Base-by-base conservation (phyloP, 768 basidiomycete species). In the Mycena galopus region DNA sequence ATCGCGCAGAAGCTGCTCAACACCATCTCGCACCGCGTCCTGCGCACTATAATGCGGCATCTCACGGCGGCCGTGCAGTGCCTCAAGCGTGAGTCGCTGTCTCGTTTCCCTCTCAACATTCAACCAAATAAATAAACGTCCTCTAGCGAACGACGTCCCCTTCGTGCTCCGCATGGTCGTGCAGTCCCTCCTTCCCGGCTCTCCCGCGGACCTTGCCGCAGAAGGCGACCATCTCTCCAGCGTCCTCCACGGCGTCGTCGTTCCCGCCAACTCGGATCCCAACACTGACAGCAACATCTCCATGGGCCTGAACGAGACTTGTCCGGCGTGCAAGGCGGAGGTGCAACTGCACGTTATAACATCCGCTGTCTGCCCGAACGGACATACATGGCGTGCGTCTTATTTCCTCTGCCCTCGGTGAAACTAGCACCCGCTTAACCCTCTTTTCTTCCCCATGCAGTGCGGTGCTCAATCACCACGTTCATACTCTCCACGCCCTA, bases 401-500 rank as follows among this genome's bases (percentile, higher is more conserved):
- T 62, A 23, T 69, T 62, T 23, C 70, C 37, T 27, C 10, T 35
- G 21, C 21, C 16, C 32, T 33, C 60, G 42, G 51, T 42, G 66
- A 73, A 21, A 79, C 73, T 75, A 4, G 33, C 16, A 12, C 30
- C 4, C 32, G 29, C 35, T n/a, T n/a, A n/a, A 55, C 33, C 29
- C 56, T 72, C n/a, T n/a, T n/a, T n/a, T n/a, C n/a, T n/a, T 67
- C 71, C 47, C 50, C 39, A 14, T 14, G 37, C 76, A 95, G 94
- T 86, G 60, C 91, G 94, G 33, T 96, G 95, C 79, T 93, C 93
- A 14, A 86, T 94, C 59, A 96, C 94, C 44, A 92, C 92, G 27
- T 92, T 94, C 80, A 89, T 96, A 67, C 86, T 96, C 33, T 88
- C 93, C n/a, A 95, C 93, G 59, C 87, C 93, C 17, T 86, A 86